phyloP scores from a whole-genome alignment of 2,329 filamentous ascomycete genomes.

The Coleophoma eucalyptorum region DNA sequence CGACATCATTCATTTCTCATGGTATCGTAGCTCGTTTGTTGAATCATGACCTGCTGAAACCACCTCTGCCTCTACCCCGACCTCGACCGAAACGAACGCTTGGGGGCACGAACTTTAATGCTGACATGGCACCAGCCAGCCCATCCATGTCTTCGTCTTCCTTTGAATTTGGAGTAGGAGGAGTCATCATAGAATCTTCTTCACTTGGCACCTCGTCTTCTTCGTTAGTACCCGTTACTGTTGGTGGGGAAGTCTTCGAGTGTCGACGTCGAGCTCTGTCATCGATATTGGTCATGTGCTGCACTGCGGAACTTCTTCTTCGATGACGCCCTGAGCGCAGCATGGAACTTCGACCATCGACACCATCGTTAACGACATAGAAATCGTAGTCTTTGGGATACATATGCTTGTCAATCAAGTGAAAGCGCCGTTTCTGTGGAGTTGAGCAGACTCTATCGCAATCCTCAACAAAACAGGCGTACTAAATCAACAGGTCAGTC shows the following conservation, averaged over 20 bases:
- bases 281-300: slow-evolving; percentile 16
- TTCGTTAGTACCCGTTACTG: slow-evolving; percentile 3
- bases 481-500: slow-evolving; percentile 43
- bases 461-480: slow-evolving; percentile 82
- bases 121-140: slow-evolving; percentile 65
- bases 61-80: slow-evolving; percentile 21
- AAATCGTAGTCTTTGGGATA: slow-evolving; percentile 91
- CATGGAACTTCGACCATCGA: slow-evolving; percentile 79
- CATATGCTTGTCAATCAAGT: slow-evolving; percentile 91
- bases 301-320: slow-evolving; percentile 41
- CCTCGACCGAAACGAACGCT: slow-evolving; percentile 58
- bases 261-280: slow-evolving; percentile 15
- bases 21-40: slow-evolving; percentile 2
- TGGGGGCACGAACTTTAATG: slow-evolving; percentile 66
- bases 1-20: slow-evolving; percentile 6
- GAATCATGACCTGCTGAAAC: slow-evolving; percentile 21
- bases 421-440: slow-evolving; percentile 77
- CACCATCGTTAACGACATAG: slow-evolving; percentile 80
- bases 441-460: slow-evolving; percentile 84
- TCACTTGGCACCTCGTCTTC: slow-evolving; percentile 20
- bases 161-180: slow-evolving; percentile 11
- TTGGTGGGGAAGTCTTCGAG: slow-evolving; percentile 9
- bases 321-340: slow-evolving; percentile 55
- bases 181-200: slow-evolving; percentile 9
- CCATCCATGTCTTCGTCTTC: slow-evolving; percentile 47